These are phyloP conservation scores for Turnera subulata DNA, from an alignment of 345 rosid species.

Conservation along the genomic window DNA sequence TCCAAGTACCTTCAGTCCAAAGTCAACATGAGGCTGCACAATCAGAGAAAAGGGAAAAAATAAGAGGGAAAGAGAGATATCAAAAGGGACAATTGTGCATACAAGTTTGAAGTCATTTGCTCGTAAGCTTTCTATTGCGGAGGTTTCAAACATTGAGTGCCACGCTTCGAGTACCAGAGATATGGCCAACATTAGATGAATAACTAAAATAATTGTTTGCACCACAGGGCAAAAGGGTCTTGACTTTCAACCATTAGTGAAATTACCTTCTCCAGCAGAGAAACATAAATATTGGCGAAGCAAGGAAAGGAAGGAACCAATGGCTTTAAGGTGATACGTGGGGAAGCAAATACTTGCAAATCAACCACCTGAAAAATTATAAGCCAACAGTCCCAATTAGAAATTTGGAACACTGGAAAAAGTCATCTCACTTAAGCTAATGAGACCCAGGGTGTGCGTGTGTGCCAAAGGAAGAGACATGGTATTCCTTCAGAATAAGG, in stretches of 20 bases:
- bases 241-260: no score
- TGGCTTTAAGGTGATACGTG: slow-evolving; percentile 91
- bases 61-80: neutral
- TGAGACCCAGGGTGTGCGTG: neutral
- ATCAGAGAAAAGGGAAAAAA: slow-evolving; percentile 3
- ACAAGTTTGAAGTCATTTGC: no score
- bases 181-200: no score
- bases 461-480: no score
- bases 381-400: neutral
- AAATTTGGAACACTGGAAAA: neutral
- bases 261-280: slow-evolving; percentile 95
- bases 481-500: no score
- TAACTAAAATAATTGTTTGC: neutral
- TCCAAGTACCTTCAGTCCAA: slow-evolving; percentile 87
- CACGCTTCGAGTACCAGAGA: no score
- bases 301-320: slow-evolving; percentile 91
- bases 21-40: slow-evolving; percentile 92
- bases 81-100: no score
- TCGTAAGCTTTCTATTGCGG: no score
- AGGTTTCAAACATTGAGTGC: no score
- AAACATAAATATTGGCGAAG: slow-evolving; percentile 76
- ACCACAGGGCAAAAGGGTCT: no score
- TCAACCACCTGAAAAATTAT: slow-evolving; percentile 67
- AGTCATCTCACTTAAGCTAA: neutral
- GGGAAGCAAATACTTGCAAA: slow-evolving; percentile 84